These are phyloP conservation scores for Leucosporidium creatinivorum DNA, from an alignment of 768 basidiomycete species.

Conservation along the genomic window DNA sequence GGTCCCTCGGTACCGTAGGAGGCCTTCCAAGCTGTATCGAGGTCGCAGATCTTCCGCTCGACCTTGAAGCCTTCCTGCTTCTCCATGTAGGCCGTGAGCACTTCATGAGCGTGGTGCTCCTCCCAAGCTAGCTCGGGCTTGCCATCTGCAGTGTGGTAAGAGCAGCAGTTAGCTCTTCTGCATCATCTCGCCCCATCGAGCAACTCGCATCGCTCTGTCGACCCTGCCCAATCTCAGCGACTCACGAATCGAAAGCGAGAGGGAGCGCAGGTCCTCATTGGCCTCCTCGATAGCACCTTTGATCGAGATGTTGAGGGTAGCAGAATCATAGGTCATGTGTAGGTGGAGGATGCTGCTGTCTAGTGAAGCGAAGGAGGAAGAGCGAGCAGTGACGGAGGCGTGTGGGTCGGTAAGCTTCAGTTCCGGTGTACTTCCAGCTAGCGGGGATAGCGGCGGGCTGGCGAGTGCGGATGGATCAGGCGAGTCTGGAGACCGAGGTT, in stretches of 20 bases:
- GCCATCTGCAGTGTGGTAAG: not conserved
- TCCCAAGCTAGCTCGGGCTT: slow-evolving; percentile 1
- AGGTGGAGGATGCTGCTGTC: too few relatives aligned
- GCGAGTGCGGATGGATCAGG: too few relatives aligned
- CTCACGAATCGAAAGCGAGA: slow-evolving; percentile 8
- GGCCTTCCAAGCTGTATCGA: slow-evolving; percentile 33
- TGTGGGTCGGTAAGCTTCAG: too few relatives aligned
- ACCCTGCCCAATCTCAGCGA: too few relatives aligned
- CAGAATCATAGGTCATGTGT: too few relatives aligned
- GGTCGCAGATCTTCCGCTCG: slow-evolving; percentile 22
- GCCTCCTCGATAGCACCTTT: not conserved
- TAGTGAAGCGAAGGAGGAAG: not conserved
- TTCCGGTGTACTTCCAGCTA: too few relatives aligned
- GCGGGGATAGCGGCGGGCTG: too few relatives aligned
- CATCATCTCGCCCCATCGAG: too few relatives aligned
- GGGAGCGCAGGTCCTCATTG: not conserved
- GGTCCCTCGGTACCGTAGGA: slow-evolving; percentile 29
- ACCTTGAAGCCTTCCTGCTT: slow-evolving; percentile 25
- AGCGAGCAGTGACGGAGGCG: too few relatives aligned
- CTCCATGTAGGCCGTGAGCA: slow-evolving; percentile 2
- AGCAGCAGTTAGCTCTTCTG: not conserved
- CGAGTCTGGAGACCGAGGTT: too few relatives aligned
- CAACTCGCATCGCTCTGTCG: too few relatives aligned
- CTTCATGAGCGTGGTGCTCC: not conserved
- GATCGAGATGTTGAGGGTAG: not conserved